Conservation (phyloP, 352 stramenopile genomes). For the Phytophthora niederhauseri region DNA sequence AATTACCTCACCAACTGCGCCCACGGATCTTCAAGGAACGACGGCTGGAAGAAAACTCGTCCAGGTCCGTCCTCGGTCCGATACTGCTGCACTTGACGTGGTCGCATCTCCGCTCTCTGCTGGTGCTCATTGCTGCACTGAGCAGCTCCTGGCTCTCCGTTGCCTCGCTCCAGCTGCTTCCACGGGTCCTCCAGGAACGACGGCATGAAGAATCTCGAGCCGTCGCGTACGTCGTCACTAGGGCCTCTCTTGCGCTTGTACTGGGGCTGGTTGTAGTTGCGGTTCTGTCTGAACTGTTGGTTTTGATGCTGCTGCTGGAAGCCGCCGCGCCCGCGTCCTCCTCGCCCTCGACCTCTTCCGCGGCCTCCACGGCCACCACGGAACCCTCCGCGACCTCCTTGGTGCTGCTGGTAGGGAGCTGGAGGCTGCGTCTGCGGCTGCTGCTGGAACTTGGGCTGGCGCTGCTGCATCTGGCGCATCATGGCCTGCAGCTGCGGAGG, state of each 20-base stretch:
- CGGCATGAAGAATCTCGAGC: slow-evolving; percentile 62
- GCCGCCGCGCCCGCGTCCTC: slow-evolving; percentile 27
- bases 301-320: slow-evolving; percentile 26
- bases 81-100: slow-evolving; percentile 22
- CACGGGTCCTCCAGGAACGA: slow-evolving; percentile 78
- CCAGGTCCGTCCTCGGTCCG: slow-evolving; percentile 29
- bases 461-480: slow-evolving; percentile 61
- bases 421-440: slow-evolving; percentile 18
- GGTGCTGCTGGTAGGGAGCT: slow-evolving; percentile 15
- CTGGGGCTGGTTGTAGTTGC: slow-evolving; percentile 20
- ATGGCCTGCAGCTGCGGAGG: slow-evolving; percentile 57
- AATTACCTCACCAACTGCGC: slow-evolving; percentile 18
- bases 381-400: slow-evolving; percentile 23
- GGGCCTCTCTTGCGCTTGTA: slow-evolving; percentile 57
- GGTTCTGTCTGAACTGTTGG: slow-evolving; percentile 21
- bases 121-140: neutral
- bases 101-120: slow-evolving; percentile 25
- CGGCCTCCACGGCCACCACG: slow-evolving; percentile 27
- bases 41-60: slow-evolving; percentile 73
- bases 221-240: slow-evolving; percentile 50
- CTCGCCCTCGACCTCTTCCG: slow-evolving; percentile 26
- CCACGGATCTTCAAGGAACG: slow-evolving; percentile 75
- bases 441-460: slow-evolving; percentile 46
- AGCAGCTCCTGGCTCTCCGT: neutral
- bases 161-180: slow-evolving; percentile 37